These are phyloP conservation scores for Phalaenopsis equestris DNA, from an alignment of 106 monocot species.

Conservation along the genomic window DNA sequence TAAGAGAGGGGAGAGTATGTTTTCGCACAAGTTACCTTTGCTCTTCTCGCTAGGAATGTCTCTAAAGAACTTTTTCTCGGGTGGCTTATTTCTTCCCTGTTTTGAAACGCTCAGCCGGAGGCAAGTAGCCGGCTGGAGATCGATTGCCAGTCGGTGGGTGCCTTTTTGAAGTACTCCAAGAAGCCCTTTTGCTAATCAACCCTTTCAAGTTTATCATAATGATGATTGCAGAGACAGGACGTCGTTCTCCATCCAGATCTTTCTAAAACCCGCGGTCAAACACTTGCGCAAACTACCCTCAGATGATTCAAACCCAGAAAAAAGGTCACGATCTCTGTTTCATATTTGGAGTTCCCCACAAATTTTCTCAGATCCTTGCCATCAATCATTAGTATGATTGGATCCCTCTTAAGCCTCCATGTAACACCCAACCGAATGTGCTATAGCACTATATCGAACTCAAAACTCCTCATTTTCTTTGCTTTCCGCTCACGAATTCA, in stretches of 20 bases:
- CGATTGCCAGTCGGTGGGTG: too few relatives aligned
- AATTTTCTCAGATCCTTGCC: conserved; percentile 80
- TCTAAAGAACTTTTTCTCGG: too few relatives aligned
- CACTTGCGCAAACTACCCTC: conserved; percentile 31
- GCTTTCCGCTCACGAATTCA: conserved; percentile 74
- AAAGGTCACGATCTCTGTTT: conserved; percentile 45
- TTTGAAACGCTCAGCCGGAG: too few relatives aligned
- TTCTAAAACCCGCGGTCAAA: conserved; percentile 35
- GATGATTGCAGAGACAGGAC: conserved; percentile 49
- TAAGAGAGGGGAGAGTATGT: too few relatives aligned
- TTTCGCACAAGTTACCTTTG: too few relatives aligned
- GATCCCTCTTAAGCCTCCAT: conserved; percentile 83
- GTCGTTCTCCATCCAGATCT: conserved; percentile 64
- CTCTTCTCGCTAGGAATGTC: too few relatives aligned
- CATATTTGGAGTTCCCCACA: conserved; percentile 45
- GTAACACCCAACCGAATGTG: conserved; percentile 86
- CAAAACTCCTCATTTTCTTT: conserved; percentile 64
- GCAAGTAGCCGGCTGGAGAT: too few relatives aligned
- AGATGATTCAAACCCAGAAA: conserved; percentile 37
- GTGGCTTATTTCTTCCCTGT: too few relatives aligned
- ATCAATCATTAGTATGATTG: conserved; percentile 82
- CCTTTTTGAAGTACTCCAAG: conserved; percentile 56
- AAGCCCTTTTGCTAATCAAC: conserved; percentile 54
- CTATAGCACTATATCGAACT: conserved; percentile 75
- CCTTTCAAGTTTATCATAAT: conserved; percentile 28